A percentile compares a stretch with the other conserved stretches of the same genome.
These are phyloP conservation scores for Cairneyella variabilis DNA, from an alignment of 495 filamentous ascomycete species.

Conservation along the genomic window DNA sequence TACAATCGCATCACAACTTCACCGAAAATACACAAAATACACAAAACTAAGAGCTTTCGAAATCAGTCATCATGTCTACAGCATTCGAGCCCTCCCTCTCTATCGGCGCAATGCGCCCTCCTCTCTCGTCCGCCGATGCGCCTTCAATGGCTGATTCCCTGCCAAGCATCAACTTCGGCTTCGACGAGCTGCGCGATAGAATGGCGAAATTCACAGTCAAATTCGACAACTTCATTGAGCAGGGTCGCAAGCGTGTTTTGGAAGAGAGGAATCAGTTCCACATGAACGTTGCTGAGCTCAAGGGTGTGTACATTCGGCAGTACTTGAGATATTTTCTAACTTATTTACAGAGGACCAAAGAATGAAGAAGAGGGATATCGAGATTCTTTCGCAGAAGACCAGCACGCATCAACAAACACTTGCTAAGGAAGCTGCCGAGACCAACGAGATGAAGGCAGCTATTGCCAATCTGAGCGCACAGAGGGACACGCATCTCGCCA, in stretches of 20 bases:
- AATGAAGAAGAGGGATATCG: slow-evolving; percentile 83
- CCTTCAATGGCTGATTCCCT: slow-evolving; percentile 68
- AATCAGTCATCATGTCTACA: slow-evolving; percentile 60
- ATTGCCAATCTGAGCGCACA: slow-evolving; percentile 72
- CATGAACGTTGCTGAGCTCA: slow-evolving; percentile 82
- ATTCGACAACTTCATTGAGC: slow-evolving; percentile 93
- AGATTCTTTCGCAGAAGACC: slow-evolving; percentile 74
- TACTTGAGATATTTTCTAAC: slow-evolving; percentile 5
- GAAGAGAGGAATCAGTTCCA: slow-evolving; percentile 93
- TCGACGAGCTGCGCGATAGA: slow-evolving; percentile 89
- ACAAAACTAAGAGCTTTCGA: too few species aligned
- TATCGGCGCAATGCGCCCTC: slow-evolving; percentile 68
- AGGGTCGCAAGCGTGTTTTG: slow-evolving; percentile 79
- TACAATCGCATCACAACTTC: not conserved
- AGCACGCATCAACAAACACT: slow-evolving; percentile 75
- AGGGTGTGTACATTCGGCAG: slow-evolving; percentile 55
- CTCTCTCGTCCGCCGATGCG: slow-evolving; percentile 42
- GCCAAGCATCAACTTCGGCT: slow-evolving; percentile 90
- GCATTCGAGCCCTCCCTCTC: slow-evolving; percentile 75
- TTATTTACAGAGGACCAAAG: slow-evolving; percentile 71
- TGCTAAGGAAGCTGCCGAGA: slow-evolving; percentile 81
- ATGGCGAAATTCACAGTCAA: slow-evolving; percentile 90
- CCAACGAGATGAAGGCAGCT: slow-evolving; percentile 76
- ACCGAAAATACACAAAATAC: not conserved
- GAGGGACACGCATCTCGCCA: slow-evolving; percentile 68